Evolutionary conservation across 2,329 filamentous ascomycete species (phyloP), one percentile per base, ranked within the genome.

Genomic region (Phaeosphaeria sp.): DNA sequence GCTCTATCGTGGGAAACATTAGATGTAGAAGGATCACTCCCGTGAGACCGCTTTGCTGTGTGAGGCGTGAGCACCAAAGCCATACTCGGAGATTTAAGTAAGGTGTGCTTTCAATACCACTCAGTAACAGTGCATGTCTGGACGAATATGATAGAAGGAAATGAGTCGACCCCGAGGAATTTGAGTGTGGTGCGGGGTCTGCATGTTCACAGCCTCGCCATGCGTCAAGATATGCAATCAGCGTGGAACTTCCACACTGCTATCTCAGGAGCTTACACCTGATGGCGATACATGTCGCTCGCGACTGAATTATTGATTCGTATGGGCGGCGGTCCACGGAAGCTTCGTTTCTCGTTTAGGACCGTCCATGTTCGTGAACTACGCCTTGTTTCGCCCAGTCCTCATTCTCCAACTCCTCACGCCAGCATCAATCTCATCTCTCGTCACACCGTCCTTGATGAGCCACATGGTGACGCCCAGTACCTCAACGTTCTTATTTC

Each of bases 391-490:
- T 65, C 73, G 83, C 21, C 85, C 87, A 73, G 87, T 88, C 70
- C 89, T 85, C 77, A 85, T 87, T 71, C 94, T 86, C 94, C 95
- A 98, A 69, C 90, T 87, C 73, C 82, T 83, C 5, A 98, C 87
- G 0, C 93, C 94, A 57, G 83, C 84, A 77, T 96, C 93, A 20
- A 97, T 80, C 80, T 95, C 93, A 0, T 82, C 82, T 79, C 87
- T 89, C 2, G 85, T 89, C 53, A 97, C 87, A 0, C 93, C 93
- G 74, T 96, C 89, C 55, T 86, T 81, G 0, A 98, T 89, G 49
- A 97, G 79, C 72, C 87, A 88, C 87, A 98, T 96, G 0, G 90
- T 91, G 2, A 96, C 90, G 0, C 93, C 93, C 49, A 97, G 71
- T 46, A 84, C 81, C 77, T 90, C 87, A 0, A 96, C 94, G 73